These are phyloP conservation scores for Alternaria novae-zelandiae DNA, from an alignment of 2,329 filamentous ascomycete genomes.

Conservation along the genomic window DNA sequence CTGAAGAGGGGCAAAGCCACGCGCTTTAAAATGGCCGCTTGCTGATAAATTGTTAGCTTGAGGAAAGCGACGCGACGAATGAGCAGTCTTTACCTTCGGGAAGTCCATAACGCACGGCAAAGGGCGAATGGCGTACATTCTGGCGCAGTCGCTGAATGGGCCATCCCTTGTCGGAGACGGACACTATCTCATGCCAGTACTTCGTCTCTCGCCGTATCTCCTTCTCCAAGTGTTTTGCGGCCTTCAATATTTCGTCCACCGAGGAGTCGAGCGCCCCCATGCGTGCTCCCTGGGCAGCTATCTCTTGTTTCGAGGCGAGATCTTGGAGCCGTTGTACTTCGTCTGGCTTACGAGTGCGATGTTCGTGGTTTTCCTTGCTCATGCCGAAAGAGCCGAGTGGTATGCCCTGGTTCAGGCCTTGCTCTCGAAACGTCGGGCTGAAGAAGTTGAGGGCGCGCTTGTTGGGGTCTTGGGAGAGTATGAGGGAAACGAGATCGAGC, in stretches of 20 bases:
- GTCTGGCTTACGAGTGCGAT: constrained; percentile 24
- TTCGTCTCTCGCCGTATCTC: constrained; percentile 81
- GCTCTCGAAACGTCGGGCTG: constrained; percentile 35
- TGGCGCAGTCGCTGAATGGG: constrained; percentile 60
- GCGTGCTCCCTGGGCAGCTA: constrained; percentile 72
- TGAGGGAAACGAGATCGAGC: constrained; percentile 42
- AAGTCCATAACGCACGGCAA: constrained; percentile 90
- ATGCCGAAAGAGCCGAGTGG: constrained; percentile 48
- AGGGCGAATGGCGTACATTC: constrained; percentile 69
- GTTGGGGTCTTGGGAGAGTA: constrained; percentile 38
- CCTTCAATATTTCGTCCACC: constrained; percentile 74
- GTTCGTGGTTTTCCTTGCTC: constrained; percentile 28
- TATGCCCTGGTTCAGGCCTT: constrained; percentile 32
- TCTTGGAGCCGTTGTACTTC: constrained; percentile 43
- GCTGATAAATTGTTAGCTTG: constrained; percentile 46
- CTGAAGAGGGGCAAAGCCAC: constrained; percentile 80
- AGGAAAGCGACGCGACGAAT: not conserved
- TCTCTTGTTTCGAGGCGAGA: constrained; percentile 48
- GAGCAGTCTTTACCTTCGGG: constrained; percentile 65
- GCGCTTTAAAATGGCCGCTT: constrained; percentile 65
- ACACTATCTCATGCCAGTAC: constrained; percentile 88
- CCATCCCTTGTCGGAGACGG: constrained; percentile 85
- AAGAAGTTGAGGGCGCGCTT: constrained; percentile 35
- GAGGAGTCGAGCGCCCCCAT: constrained; percentile 77
- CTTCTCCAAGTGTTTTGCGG: constrained; percentile 73